A percentile compares a stretch with the other conserved stretches of the same genome.
Conservation (phyloP, 805 yeast species). For the Schizosaccharomyces osmophilus region DNA sequence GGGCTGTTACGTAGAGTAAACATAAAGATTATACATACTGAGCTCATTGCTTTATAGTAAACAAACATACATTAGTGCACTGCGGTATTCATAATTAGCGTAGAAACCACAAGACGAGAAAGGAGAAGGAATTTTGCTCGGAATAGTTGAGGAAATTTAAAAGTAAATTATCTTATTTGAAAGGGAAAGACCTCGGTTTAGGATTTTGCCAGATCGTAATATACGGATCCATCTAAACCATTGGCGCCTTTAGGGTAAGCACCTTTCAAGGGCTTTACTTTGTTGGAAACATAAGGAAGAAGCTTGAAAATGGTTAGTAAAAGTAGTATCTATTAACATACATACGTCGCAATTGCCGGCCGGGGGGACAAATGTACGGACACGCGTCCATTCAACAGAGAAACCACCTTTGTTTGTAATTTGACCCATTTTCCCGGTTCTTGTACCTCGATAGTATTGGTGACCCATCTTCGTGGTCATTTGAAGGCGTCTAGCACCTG, state of each 20-base stretch:
- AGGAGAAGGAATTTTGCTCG: too few species aligned
- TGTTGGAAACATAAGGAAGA: not conserved
- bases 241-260: not conserved
- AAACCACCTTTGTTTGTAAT: conserved; percentile 54
- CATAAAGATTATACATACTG: too few species aligned
- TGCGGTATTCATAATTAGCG: too few species aligned
- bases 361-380: conserved; percentile 78
- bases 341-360: not conserved
- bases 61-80: too few species aligned
- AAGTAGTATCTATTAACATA: too few species aligned
- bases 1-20: too few species aligned
- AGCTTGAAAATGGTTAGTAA: not conserved
- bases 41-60: too few species aligned
- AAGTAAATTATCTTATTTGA: too few species aligned
- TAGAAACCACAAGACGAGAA: too few species aligned
- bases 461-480: conserved; percentile 84
- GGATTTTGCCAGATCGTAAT: not conserved
- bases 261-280: not conserved
- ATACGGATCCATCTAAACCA: not conserved
- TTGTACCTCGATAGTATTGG: conserved; percentile 83
- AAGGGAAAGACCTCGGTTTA: too few species aligned
- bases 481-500: conserved; percentile 19
- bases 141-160: too few species aligned
- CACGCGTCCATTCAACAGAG: conserved; percentile 58
- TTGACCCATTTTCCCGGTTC: conserved; percentile 78